Percentiles rank a stretch among this genome's conserved stretches.
phyloP scores from a whole-genome alignment of 768 basidiomycete species.

The Rossbeevera mucosa region DNA sequence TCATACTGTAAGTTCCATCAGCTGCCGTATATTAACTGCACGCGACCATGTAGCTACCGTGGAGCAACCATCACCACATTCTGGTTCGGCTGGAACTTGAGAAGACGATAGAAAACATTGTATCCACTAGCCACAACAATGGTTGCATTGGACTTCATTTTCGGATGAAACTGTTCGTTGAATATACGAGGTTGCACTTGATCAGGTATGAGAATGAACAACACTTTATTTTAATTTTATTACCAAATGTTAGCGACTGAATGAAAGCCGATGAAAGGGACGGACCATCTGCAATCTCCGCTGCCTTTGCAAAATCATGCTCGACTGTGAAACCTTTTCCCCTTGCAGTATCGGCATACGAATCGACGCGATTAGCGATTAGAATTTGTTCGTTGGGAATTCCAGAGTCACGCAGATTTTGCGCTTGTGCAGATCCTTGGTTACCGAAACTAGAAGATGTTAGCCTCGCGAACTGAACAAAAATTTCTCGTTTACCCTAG shows the following conservation, averaged over 20 bases:
- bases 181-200: conserved; percentile 62
- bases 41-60: conserved; percentile 29
- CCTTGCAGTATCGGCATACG: conserved; percentile 54
- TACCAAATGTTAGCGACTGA: not conserved
- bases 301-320: conserved; percentile 53
- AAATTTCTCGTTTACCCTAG: conserved; percentile 40
- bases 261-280: not conserved
- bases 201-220: conserved; percentile 61
- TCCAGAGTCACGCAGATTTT: conserved; percentile 60
- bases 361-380: conserved; percentile 54
- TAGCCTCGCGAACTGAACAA: not conserved
- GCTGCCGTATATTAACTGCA: not conserved
- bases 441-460: conserved; percentile 48
- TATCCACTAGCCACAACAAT: conserved; percentile 63
- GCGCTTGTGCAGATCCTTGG: conserved; percentile 63
- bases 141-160: conserved; percentile 43
- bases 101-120: conserved; percentile 58
- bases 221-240: conserved; percentile 36
- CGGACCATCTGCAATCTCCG: conserved; percentile 51
- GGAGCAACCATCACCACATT: conserved; percentile 67
- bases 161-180: conserved; percentile 49
- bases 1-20: conserved; percentile 43
- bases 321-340: conserved; percentile 55
- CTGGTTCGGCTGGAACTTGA: conserved; percentile 49
- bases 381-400: conserved; percentile 58